Base-by-base conservation (phyloP, 352 stramenopile species). In the Phytophthora citrophthora region DNA sequence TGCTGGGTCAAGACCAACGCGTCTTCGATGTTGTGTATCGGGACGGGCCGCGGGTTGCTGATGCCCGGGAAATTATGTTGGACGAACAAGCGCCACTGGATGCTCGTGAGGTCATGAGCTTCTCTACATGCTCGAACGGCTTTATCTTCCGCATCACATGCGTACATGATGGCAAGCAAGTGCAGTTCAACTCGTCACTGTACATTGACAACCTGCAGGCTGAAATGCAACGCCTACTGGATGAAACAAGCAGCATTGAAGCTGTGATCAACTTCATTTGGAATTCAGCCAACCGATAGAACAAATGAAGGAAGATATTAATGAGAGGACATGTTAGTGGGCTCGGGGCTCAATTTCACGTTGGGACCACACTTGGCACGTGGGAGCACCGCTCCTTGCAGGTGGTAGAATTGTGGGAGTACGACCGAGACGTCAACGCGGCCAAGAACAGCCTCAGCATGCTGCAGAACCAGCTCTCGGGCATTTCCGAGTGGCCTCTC, bases 1-100 rank as follows among this genome's bases (percentile, higher is more conserved):
- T 39, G 23, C 53, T 83, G 24, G 12, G 16, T 5, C 43, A 29
- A 8, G 68, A 88, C 20, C 36, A 58, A 15, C 45, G 29, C 20
- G 89, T 77, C 55, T 88, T 74, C 20, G 83, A 92, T 39, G 48
- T 87, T 2, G 44, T 63, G 4, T 91, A 87, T 46, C 59, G 74
- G 13, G 46, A 61, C 32, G 55, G 72, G 5, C 38, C 26, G 11
- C 54, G 65, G 4, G 56, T 79, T 1, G 48, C 53, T 4, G 77
- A 89, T 54, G 53, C 72, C 16, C 48, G 44, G 1, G 58, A 73
- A 1, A 55, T 32, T 23, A 31, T 88, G 24, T 54, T 84, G 12
- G 82, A 89, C 15, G 44, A n/a, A 1, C 32, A 16, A 20, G 59
- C 52, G 13, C 36, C 52, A 24, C 40, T 40, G 5, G 18, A 49